phyloP scores from a whole-genome alignment of 2,329 filamentous ascomycete species.

The Colletotrichum tropicale region DNA sequence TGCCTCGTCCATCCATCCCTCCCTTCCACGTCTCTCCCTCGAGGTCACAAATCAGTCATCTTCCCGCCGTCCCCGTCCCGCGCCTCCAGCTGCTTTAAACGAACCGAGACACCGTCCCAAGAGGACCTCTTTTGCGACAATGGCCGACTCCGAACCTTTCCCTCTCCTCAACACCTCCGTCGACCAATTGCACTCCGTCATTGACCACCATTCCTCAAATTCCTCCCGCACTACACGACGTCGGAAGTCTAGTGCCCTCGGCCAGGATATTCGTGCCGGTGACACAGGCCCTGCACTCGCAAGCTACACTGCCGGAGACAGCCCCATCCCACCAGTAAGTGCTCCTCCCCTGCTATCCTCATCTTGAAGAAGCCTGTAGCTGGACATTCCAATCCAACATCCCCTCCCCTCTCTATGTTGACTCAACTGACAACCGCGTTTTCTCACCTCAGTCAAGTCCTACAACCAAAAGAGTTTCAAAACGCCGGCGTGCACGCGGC shows the following conservation, averaged over 20 bases:
- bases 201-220: conserved; percentile 34
- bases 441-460: not conserved
- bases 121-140: not conserved
- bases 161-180: conserved; percentile 57
- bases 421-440: not conserved
- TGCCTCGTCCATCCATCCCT: not conserved
- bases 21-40: not conserved
- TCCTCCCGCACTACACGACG: conserved; percentile 42
- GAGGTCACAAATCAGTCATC: not conserved
- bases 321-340: conserved; percentile 2
- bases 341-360: not conserved
- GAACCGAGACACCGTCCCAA: not conserved
- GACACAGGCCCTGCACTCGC: conserved; percentile 62
- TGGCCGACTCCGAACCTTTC: conserved; percentile 52
- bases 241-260: conserved; percentile 61
- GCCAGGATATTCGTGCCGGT: conserved; percentile 56
- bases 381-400: not conserved
- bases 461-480: conserved; percentile 48
- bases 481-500: conserved; percentile 60
- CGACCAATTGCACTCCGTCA: conserved; percentile 49
- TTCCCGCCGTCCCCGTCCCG: not conserved
- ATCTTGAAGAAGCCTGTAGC: not conserved
- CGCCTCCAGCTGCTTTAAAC: conserved; percentile 4
- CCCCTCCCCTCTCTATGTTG: not conserved
- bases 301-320: conserved; percentile 37